Percentiles rank a stretch among this genome's conserved stretches.
phyloP scores from a whole-genome alignment of 2,329 filamentous ascomycete genomes.

The Juglanconis juglandina region DNA sequence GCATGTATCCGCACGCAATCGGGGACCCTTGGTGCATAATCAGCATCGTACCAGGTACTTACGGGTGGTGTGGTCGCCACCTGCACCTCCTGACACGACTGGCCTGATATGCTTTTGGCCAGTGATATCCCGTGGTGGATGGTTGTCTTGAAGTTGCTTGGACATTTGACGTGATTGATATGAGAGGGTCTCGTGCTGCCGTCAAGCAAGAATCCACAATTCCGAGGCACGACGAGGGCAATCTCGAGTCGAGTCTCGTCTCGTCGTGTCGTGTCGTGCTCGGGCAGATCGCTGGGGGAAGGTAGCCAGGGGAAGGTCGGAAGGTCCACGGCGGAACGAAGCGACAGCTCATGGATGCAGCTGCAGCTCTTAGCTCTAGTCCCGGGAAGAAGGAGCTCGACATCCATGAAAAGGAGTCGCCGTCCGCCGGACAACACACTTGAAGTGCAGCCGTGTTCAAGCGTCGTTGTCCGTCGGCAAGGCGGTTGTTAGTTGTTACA shows the following conservation, averaged over 20 bases:
- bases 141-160: neutral
- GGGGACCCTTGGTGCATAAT: constrained; percentile 10
- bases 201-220: neutral
- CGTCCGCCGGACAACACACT: too few relatives aligned
- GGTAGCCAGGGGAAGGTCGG: too few relatives aligned
- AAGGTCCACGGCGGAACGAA: too few relatives aligned
- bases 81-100: neutral
- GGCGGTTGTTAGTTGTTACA: neutral
- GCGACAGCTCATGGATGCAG: too few relatives aligned
- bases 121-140: neutral
- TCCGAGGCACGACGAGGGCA: neutral
- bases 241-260: neutral
- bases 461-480: neutral
- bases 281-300: neutral
- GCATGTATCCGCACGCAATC: neutral
- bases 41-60: neutral
- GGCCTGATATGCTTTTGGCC: neutral
- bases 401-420: too few relatives aligned
- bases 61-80: neutral
- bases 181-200: neutral
- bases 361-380: too few relatives aligned
- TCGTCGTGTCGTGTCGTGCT: neutral
- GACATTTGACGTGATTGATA: neutral
- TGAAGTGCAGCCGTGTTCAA: too few relatives aligned
- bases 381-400: too few relatives aligned